Percentiles rank a stretch among this genome's conserved stretches.
phyloP scores from a whole-genome alignment of 345 rosid species.

The Balakata baccata region DNA sequence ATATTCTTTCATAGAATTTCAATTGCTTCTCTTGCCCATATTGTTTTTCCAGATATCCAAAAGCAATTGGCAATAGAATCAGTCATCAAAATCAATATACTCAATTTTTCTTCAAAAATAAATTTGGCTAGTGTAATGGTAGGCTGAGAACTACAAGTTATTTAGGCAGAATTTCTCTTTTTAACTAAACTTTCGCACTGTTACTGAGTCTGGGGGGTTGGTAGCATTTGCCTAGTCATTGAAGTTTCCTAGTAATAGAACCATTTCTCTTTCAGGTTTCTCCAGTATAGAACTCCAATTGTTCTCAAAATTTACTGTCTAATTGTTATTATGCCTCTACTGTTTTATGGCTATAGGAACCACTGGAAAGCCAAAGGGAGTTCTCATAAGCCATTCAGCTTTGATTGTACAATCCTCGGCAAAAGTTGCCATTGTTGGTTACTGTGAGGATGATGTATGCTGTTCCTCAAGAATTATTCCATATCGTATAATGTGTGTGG shows the following conservation, averaged over 20 bases:
- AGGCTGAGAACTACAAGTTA: not conserved
- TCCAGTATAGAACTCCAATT: not conserved
- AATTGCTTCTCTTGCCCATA: not conserved
- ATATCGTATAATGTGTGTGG: not conserved
- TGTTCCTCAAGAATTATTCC: constrained; percentile 11
- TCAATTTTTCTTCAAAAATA: not conserved
- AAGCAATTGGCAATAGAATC: not conserved
- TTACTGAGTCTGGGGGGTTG: not conserved
- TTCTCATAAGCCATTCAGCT: constrained; percentile 66
- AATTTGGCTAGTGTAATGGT: not conserved
- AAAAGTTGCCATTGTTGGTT: constrained; percentile 73
- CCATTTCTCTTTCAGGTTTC: not conserved
- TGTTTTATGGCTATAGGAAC: constrained; percentile 54
- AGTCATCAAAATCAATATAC: not conserved
- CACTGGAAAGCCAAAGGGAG: constrained; percentile 87
- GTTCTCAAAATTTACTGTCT: not conserved
- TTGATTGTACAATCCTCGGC: constrained; percentile 75
- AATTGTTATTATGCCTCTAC: constrained; percentile 4
- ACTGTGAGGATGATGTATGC: constrained; percentile 78
- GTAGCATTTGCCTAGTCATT: not conserved
- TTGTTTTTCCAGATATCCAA: not conserved
- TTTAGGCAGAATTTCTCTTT: constrained; percentile 3
- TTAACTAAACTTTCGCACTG: not conserved
- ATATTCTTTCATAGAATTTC: not conserved
- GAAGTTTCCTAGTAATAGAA: not conserved